Evolutionary conservation across 805 yeast species (phyloP).

Genomic region (Saccharomyces kudriavzevii): DNA sequence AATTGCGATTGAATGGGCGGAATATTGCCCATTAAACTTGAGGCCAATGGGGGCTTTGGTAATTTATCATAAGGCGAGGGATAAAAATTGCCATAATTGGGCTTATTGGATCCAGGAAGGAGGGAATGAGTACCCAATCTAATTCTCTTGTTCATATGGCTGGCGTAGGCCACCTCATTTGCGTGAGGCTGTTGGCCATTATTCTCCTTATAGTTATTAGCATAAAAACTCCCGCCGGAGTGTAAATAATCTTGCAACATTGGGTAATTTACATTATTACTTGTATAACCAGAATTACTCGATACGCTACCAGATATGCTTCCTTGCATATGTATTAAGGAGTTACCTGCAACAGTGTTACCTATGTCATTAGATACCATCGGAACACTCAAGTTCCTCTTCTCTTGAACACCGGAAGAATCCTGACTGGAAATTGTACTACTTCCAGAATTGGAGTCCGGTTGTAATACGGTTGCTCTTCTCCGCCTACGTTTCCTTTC

Average conservation of each 20-base stretch:
- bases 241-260: neutral
- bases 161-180: neutral
- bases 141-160: neutral
- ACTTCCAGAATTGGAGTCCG: neutral
- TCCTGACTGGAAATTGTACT: neutral
- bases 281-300: neutral
- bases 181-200: neutral
- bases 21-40: neutral
- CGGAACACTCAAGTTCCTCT: neutral
- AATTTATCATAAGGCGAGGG: neutral
- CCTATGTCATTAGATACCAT: neutral
- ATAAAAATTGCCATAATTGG: neutral
- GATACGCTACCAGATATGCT: neutral
- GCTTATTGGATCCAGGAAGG: neutral
- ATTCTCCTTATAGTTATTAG: neutral
- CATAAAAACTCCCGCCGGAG: neutral
- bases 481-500: constrained; percentile 1
- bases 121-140: neutral
- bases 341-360: neutral
- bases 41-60: neutral
- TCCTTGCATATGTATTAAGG: neutral
- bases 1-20: neutral
- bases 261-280: neutral
- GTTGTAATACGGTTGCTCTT: neutral
- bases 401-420: neutral